Evolutionary conservation across 1,284 basidiomycete genomes (phyloP).

Genomic region (Violaceomyces palustris): DNA sequence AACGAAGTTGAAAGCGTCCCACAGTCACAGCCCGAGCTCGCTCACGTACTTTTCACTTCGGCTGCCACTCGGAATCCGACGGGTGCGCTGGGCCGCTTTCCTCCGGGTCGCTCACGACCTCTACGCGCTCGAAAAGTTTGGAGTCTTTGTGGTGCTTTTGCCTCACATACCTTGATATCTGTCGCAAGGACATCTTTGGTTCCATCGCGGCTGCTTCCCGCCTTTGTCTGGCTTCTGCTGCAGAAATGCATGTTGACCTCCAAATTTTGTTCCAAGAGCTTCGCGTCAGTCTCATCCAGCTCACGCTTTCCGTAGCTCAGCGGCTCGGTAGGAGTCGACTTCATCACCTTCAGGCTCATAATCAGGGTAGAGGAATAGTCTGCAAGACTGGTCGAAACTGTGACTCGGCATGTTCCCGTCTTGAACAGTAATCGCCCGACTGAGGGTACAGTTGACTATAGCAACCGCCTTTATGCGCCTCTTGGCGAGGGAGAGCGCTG

Average conservation of each 20-base stretch:
- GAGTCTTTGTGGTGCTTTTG: not conserved
- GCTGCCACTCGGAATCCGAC: not conserved
- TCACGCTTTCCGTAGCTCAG: conserved; percentile 2
- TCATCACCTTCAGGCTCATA: not conserved
- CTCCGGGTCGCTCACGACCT: not conserved
- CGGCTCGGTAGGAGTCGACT: not conserved
- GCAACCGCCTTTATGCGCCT: conserved; percentile 1
- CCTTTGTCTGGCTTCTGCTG: conserved; percentile 1
- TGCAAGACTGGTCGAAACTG: not conserved
- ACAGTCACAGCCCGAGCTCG: not conserved
- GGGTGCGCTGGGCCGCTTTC: not conserved
- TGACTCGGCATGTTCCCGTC: conserved; percentile 1
- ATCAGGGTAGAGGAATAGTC: not conserved
- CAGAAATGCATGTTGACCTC: conserved; percentile 1
- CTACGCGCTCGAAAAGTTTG: not conserved
- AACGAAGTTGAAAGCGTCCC: no score
- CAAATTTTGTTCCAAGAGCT: not conserved
- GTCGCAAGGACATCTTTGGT: conserved; percentile 2
- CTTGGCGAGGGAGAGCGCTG: not conserved
- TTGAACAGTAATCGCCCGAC: conserved; percentile 5
- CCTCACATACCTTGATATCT: conserved; percentile 2
- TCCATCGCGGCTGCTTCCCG: not conserved
- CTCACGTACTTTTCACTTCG: not conserved
- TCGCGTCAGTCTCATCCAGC: not conserved
- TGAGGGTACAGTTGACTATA: conserved; percentile 3